Base-by-base conservation (phyloP, 2,329 filamentous ascomycete genomes). In the Neoascochyta sp. region DNA sequence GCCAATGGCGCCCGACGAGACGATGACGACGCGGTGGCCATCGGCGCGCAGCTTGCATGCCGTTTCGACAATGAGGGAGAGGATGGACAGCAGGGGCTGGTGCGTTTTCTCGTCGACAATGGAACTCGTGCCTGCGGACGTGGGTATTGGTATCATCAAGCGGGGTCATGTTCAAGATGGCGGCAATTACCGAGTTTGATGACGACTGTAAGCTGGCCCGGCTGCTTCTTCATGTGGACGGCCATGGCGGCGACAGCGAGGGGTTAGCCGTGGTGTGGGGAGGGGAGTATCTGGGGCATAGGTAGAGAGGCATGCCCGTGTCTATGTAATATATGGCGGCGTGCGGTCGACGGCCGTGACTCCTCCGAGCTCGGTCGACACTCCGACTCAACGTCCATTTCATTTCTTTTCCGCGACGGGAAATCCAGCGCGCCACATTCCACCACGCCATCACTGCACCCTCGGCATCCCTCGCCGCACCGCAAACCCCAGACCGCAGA, bases 81-180 rank as follows among this genome's bases (percentile, higher is more conserved):
- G 71, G 48, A 88, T 94, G 4, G 89, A 92, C 21, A 98, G 75
- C 19, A 95, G 77, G 3, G 92, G 92, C 58, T 95, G 86, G 66
- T 95, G 92, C 13, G 86, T 94, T 59, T 81, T 84, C 63, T 98
- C 92, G 66, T 96, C 87, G 45, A 98, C 89, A 49, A 98, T 96
- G n/a, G 92, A 96, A 64, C 88, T 95, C 25, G 92, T 96, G 52
- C 92, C 92, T 98, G 49, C 8, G 29, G 27, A 29, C 35, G 43
- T 57, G n/a, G n/a, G n/a, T n/a, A n/a, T n/a, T n/a, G n/a, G n/a
- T n/a, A n/a, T n/a, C n/a, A n/a, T n/a, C n/a, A n/a, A n/a, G n/a
- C n/a, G n/a, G n/a, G n/a, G n/a, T n/a, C n/a, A n/a, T n/a, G n/a
- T n/a, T n/a, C n/a, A n/a, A n/a, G n/a, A n/a, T n/a, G n/a, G n/a